Evolutionary conservation across 106 monocot species (phyloP), one percentile per base, ranked within the genome.

Genomic region (Gastrodia elata): DNA sequence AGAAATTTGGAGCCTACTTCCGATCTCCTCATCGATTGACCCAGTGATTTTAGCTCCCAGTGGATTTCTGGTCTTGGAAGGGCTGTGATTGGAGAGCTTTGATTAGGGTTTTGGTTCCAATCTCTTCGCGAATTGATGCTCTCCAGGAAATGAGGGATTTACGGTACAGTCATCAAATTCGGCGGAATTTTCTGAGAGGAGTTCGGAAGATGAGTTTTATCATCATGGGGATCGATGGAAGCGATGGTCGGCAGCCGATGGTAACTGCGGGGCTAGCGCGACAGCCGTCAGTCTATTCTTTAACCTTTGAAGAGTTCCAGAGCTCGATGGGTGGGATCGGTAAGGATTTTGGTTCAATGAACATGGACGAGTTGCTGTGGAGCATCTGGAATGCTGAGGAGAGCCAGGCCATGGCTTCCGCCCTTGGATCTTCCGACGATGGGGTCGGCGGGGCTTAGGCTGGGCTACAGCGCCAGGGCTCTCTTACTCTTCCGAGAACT

Each of bases 301-400:
- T 87, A 58, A 90, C 93, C 16, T 82, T 93, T 16, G 90, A 90
- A 4, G 90, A 93, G 78, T 85, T 93, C 68, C 93, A 93, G 81
- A 87, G 64, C 73, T 75, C 85, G 43, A 74, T 87, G 24, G 91
- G 86, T 6, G 75, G 83, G 2, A 1, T 59, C 5, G 84, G 82
- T 65, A 87, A 87, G 82, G 94, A 94, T 68, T 94, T 88, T 71
- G 88, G 90, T 22, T 94, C 94, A 14, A 85, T 94, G 94, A 90
- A 90, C 80, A 94, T 94, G 90, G 94, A 90, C 25, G 94, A 90
- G 87, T 69, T 94, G 14, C 71, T 94, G 22, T 81, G 76, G 84
- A 94, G 65, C 77, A 84, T 94, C 36, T 94, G 90, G 90, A 85
- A 83, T 2, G 90, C 90, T 0, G 94, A 88, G 80, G 88, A 90